Evolutionary conservation across 768 basidiomycete genomes (phyloP).

Genomic region (Dendrothele bispora): DNA sequence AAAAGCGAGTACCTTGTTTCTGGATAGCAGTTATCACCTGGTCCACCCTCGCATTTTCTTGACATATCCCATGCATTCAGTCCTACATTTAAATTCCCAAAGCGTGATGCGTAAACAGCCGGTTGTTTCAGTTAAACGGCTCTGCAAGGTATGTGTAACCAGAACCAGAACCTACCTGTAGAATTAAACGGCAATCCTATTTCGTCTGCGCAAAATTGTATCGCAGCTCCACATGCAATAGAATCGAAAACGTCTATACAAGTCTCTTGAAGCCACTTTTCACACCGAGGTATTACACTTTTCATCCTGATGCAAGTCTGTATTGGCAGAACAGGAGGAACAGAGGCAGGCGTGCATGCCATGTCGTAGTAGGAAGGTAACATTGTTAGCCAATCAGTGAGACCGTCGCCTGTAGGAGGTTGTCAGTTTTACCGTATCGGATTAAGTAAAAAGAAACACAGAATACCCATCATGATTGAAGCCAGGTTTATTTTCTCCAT

Average conservation of each 20-base stretch:
- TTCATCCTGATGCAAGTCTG: conserved; percentile 37
- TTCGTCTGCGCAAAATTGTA: no score
- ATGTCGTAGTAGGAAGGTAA: conserved; percentile 34
- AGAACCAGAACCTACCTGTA: no score
- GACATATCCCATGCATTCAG: background rate
- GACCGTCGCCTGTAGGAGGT: conserved; percentile 41
- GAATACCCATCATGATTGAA: conserved; percentile 48
- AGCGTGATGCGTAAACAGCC: no score
- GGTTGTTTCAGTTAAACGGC: background rate
- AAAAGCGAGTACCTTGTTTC: no score
- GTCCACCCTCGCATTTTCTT: conserved; percentile 7
- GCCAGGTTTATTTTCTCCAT: conserved; percentile 49
- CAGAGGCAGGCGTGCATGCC: conserved; percentile 44
- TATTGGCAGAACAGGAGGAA: conserved; percentile 39
- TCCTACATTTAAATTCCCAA: no score
- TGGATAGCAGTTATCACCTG: no score
- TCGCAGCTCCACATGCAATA: no score
- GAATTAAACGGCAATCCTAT: no score
- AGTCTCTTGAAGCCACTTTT: background rate
- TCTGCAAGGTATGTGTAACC: background rate
- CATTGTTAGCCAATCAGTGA: conserved; percentile 48
- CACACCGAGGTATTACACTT: conserved; percentile 17
- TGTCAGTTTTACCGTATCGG: background rate
- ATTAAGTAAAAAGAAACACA: background rate
- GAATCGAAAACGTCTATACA: no score